These are phyloP conservation scores for Globisporangium viniferum DNA, from an alignment of 352 stramenopile genomes.

Conservation along the genomic window DNA sequence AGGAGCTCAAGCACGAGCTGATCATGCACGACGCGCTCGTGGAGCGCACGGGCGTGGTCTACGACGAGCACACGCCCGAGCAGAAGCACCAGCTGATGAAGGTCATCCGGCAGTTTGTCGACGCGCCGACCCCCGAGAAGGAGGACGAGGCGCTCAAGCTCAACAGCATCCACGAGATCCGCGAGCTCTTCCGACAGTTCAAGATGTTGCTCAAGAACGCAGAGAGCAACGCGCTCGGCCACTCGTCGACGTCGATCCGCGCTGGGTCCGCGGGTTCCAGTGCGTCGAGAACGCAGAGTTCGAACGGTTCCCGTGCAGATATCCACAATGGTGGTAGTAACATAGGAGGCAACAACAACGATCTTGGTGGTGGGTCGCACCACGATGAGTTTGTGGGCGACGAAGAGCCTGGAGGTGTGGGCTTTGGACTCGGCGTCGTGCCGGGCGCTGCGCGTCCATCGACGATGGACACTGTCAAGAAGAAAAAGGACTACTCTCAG, in stretches of 20 bases:
- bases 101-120: constrained; percentile 71
- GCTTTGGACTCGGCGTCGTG: constrained; percentile 61
- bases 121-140: constrained; percentile 62
- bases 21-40: constrained; percentile 93
- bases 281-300: constrained; percentile 47
- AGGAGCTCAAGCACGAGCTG: constrained; percentile 92
- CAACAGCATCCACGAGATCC: constrained; percentile 87
- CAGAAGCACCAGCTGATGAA: constrained; percentile 82
- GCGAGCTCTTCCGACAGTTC: constrained; percentile 91
- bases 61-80: constrained; percentile 90
- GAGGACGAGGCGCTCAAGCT: constrained; percentile 76
- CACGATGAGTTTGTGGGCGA: constrained; percentile 50
- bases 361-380: constrained; percentile 14
- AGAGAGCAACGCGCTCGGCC: constrained; percentile 21
- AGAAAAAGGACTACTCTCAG: constrained; percentile 21
- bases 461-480: constrained; percentile 58
- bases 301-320: constrained; percentile 41
- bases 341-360: constrained; percentile 15
- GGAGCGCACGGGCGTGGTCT: constrained; percentile 79
- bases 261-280: constrained; percentile 49
- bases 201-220: constrained; percentile 79
- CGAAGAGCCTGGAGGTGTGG: constrained; percentile 45
- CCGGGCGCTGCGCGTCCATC: constrained; percentile 50
- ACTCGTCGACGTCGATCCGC: constrained; percentile 28
- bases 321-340: constrained; percentile 22